phyloP scores from a whole-genome alignment of 2,329 filamentous ascomycete genomes.

The Paecilomyces dactylethromorphus region DNA sequence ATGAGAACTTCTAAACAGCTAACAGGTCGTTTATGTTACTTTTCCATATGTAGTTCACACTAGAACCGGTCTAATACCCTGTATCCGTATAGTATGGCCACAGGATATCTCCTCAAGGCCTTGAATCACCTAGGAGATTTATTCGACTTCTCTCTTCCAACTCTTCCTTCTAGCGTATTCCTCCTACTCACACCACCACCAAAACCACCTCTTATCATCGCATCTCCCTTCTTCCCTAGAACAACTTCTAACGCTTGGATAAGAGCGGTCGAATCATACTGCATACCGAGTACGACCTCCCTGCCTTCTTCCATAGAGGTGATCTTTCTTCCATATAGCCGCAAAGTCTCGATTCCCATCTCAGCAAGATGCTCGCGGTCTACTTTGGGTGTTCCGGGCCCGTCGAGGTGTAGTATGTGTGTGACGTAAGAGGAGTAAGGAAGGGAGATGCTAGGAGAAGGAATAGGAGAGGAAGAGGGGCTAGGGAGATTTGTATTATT shows the following conservation, averaged over 20 bases:
- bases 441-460: slow-evolving; percentile 16
- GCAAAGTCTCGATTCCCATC: slow-evolving; percentile 70
- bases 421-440: slow-evolving; percentile 68
- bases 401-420: slow-evolving; percentile 75
- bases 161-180: slow-evolving; percentile 48
- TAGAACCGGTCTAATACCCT: background rate
- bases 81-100: background rate
- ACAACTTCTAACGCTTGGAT: slow-evolving; percentile 70
- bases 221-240: slow-evolving; percentile 58
- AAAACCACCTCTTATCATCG: slow-evolving; percentile 34
- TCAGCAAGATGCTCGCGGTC: slow-evolving; percentile 57
- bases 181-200: slow-evolving; percentile 45
- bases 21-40: no score
- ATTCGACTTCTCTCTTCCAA: slow-evolving; percentile 12
- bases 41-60: background rate
- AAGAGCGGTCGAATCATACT: slow-evolving; percentile 72
- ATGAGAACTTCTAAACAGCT: background rate
- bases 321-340: slow-evolving; percentile 65
- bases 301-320: slow-evolving; percentile 31
- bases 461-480: background rate
- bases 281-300: slow-evolving; percentile 48
- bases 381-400: slow-evolving; percentile 61
- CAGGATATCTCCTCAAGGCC: background rate
- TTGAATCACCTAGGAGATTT: background rate
- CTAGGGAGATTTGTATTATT: background rate